These are phyloP conservation scores for Xylariales sp. DNA, from an alignment of 2,329 filamentous ascomycete species.

Conservation along the genomic window DNA sequence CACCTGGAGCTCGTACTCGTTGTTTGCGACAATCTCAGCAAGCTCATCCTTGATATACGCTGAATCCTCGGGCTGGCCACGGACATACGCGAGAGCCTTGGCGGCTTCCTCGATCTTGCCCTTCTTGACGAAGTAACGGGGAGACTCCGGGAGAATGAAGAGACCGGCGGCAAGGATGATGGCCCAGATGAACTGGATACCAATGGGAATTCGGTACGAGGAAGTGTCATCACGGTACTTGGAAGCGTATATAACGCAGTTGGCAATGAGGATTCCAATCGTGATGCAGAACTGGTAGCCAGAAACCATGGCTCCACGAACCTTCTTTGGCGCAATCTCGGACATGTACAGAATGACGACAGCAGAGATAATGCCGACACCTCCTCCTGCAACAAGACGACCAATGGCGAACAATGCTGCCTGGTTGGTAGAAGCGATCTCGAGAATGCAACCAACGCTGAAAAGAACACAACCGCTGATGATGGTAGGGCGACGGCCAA, in stretches of 20 bases:
- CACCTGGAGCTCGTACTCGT: slow-evolving; percentile 61
- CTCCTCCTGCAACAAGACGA: slow-evolving; percentile 59
- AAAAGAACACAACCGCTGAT: slow-evolving; percentile 58
- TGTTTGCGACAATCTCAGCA: slow-evolving; percentile 70
- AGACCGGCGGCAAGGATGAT: slow-evolving; percentile 31
- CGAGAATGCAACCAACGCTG: slow-evolving; percentile 52
- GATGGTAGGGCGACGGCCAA: slow-evolving; percentile 57
- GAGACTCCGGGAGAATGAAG: slow-evolving; percentile 55
- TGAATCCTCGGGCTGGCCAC: slow-evolving; percentile 61
- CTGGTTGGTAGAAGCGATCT: slow-evolving; percentile 49
- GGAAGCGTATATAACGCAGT: slow-evolving; percentile 65
- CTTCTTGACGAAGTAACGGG: slow-evolving; percentile 68
- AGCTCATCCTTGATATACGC: slow-evolving; percentile 66
- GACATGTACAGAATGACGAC: slow-evolving; percentile 71
- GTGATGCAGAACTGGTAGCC: slow-evolving; percentile 78
- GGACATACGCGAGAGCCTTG: slow-evolving; percentile 52
- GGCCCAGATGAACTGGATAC: slow-evolving; percentile 56
- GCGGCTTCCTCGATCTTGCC: slow-evolving; percentile 58
- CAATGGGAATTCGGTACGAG: slow-evolving; percentile 69
- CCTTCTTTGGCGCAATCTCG: slow-evolving; percentile 53
- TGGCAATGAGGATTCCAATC: slow-evolving; percentile 65
- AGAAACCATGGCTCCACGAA: slow-evolving; percentile 68
- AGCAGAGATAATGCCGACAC: slow-evolving; percentile 65
- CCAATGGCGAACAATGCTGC: slow-evolving; percentile 56
- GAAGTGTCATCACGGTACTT: slow-evolving; percentile 52